These are phyloP conservation scores for Podospora didyma DNA, from an alignment of 495 filamentous ascomycete species.

Conservation along the genomic window DNA sequence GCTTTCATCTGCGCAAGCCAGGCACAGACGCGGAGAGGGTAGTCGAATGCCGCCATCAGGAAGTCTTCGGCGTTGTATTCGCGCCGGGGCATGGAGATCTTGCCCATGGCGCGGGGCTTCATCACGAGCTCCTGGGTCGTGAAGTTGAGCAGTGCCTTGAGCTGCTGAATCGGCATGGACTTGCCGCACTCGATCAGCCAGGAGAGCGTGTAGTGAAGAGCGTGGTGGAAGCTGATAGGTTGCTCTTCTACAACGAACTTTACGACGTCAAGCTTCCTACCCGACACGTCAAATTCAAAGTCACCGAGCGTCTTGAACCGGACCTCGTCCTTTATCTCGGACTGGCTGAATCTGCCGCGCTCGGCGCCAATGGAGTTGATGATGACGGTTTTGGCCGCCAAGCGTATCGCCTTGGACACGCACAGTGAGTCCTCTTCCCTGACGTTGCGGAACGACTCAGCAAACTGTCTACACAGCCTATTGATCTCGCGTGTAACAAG, in stretches of 20 bases:
- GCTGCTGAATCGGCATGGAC: constrained; percentile 59
- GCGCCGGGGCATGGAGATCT: constrained; percentile 45
- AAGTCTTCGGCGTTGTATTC: constrained; percentile 66
- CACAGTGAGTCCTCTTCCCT: constrained; percentile 57
- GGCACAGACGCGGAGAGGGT: constrained; percentile 84
- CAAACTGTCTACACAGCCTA: constrained; percentile 79
- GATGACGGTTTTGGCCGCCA: constrained; percentile 72
- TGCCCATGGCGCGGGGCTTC: constrained; percentile 52
- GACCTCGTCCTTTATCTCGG: constrained; percentile 81
- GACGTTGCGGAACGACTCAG: constrained; percentile 73
- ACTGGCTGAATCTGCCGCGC: constrained; percentile 75
- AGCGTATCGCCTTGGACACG: constrained; percentile 68
- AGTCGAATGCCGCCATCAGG: constrained; percentile 85
- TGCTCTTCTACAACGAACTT: constrained; percentile 83
- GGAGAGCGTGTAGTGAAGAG: constrained; percentile 92
- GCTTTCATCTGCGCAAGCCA: constrained; percentile 98
- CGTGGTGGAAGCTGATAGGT: constrained; percentile 96
- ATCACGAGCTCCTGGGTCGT: constrained; percentile 54
- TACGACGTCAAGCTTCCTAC: constrained; percentile 64
- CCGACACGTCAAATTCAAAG: constrained; percentile 72
- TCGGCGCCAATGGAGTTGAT: constrained; percentile 86
- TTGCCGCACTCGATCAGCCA: constrained; percentile 93
- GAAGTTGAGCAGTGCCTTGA: constrained; percentile 63
- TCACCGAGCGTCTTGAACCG: constrained; percentile 71
- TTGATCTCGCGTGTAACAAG: constrained; percentile 95